These are phyloP conservation scores for Ocimum tenuiflorum DNA, from an alignment of 257 asterid genomes.

Conservation along the genomic window DNA sequence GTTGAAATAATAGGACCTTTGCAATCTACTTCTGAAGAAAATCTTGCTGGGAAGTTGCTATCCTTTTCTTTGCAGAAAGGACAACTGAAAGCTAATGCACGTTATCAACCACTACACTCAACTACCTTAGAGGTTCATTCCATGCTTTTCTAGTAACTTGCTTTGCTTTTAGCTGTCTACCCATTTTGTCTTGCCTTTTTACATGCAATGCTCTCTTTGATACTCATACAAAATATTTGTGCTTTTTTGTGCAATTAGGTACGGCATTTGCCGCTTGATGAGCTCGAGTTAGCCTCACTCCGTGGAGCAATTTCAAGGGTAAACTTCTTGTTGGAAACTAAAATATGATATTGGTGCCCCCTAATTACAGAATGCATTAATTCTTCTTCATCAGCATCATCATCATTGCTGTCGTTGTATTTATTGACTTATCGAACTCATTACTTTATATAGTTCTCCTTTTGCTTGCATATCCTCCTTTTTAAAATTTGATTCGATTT, in stretches of 20 bases:
- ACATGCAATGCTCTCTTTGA: conserved; percentile 9
- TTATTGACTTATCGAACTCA: background rate
- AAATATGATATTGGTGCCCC: conserved; percentile 12
- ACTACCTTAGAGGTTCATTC: conserved; percentile 81
- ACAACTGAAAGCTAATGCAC: conserved; percentile 77
- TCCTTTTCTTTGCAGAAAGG: conserved; percentile 96
- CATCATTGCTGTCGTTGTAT: background rate
- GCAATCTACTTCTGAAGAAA: conserved; percentile 76
- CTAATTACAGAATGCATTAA: background rate
- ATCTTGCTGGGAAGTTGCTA: conserved; percentile 58
- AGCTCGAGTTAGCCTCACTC: conserved; percentile 95
- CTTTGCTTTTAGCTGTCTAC: conserved; percentile 7
- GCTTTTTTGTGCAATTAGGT: conserved; percentile 48
- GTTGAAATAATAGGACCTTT: conserved; percentile 84
- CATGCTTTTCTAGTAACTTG: conserved; percentile 8
- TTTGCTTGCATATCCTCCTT: conserved; percentile 4
- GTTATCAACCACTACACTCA: conserved; percentile 76
- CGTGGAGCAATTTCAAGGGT: conserved; percentile 94
- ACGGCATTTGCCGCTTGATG: conserved; percentile 92
- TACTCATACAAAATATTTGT: conserved; percentile 6
- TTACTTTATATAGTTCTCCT: conserved; percentile 14
- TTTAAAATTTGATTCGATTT: background rate
- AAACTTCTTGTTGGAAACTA: conserved; percentile 21
- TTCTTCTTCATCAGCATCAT: background rate
- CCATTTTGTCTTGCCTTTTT: background rate